Conservation (phyloP, 768 basidiomycete genomes). For the Nidula microcarpa region DNA sequence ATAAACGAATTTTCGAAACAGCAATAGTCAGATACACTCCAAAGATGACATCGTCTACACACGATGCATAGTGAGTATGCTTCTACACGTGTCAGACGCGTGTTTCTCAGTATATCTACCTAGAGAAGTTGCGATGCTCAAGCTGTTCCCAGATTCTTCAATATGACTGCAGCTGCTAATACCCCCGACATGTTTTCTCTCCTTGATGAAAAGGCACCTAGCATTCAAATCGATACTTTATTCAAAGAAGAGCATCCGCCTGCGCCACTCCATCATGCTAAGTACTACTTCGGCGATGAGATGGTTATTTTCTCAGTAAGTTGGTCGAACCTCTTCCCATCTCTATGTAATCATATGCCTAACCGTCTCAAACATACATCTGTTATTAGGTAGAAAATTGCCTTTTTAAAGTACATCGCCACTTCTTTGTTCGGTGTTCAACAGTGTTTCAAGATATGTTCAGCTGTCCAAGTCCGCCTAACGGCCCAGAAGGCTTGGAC, state of each 20-base stretch:
- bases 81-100: too few species aligned
- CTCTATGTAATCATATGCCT: neutral
- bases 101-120: too few species aligned
- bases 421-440: slow-evolving; percentile 34
- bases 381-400: slow-evolving; percentile 27
- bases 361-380: neutral
- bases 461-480: slow-evolving; percentile 9
- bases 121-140: too few species aligned
- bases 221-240: neutral
- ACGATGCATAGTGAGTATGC: too few species aligned
- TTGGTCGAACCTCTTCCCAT: neutral
- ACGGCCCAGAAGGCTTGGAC: slow-evolving; percentile 22
- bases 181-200: too few species aligned
- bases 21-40: too few species aligned
- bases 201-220: too few species aligned
- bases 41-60: too few species aligned
- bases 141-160: too few species aligned
- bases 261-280: neutral
- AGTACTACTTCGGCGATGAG: slow-evolving; percentile 15
- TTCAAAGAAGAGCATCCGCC: neutral
- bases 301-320: slow-evolving; percentile 16
- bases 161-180: too few species aligned
- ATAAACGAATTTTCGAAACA: too few species aligned
- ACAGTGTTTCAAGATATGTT: slow-evolving; percentile 35
- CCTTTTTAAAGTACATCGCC: slow-evolving; percentile 37